These are phyloP conservation scores for Podospora bellae-mahoneyi DNA, from an alignment of 495 filamentous ascomycete genomes.

Conservation along the genomic window DNA sequence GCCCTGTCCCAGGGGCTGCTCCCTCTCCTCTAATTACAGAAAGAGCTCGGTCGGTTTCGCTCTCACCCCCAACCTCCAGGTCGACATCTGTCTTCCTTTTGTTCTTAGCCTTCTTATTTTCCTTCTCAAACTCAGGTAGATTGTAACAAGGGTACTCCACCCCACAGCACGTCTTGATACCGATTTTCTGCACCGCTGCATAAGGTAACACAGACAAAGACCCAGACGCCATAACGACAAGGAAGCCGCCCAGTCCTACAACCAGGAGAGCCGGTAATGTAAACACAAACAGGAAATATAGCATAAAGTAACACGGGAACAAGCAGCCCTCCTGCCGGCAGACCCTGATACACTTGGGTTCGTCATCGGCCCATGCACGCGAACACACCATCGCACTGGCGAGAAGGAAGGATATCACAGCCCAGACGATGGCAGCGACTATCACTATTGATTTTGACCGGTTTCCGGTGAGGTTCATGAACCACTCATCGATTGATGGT, in stretches of 20 bases:
- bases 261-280: no score
- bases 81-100: background rate
- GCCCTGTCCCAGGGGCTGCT: background rate
- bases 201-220: no score
- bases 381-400: no score
- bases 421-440: background rate
- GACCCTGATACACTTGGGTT: background rate
- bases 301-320: background rate
- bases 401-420: background rate
- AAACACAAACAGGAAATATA: background rate
- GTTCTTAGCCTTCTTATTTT: background rate
- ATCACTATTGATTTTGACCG: background rate
- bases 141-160: background rate
- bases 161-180: background rate
- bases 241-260: no score
- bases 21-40: background rate
- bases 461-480: no score
- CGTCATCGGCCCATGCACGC: no score
- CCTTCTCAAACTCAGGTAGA: no score
- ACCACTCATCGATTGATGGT: background rate
- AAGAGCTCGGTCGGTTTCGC: background rate
- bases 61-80: background rate
- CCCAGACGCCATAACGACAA: no score
- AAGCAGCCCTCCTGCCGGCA: background rate
- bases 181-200: background rate